Percentiles rank a stretch among this genome's conserved stretches.
phyloP scores from a whole-genome alignment of 345 rosid genomes.

The Turnera subulata region DNA sequence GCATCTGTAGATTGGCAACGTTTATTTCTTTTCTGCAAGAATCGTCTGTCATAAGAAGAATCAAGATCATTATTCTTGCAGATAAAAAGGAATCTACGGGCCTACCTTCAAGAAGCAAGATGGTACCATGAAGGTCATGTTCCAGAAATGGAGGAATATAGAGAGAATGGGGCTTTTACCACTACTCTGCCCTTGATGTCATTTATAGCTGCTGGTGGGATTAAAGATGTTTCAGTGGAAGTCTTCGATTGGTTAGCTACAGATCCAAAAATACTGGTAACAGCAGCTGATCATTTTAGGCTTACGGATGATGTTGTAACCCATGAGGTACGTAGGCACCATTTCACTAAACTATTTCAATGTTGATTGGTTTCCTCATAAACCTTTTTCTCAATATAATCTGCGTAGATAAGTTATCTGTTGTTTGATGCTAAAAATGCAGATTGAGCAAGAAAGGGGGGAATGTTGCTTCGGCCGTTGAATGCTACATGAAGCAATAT shows the following conservation, averaged over 20 bases:
- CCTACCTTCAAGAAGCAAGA: not conserved
- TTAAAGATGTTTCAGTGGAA: conserved; percentile 20
- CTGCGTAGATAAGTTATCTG: too few species aligned
- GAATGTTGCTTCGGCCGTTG: conserved; percentile 8
- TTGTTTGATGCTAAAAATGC: not conserved
- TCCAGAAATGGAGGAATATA: conserved; percentile 20
- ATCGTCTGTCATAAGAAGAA: not conserved
- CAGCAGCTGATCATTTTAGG: conserved; percentile 7
- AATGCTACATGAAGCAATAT: conserved; percentile 18
- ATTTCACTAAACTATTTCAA: too few species aligned
- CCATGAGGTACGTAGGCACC: conserved; percentile 6
- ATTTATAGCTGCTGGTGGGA: conserved; percentile 5
- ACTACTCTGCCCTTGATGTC: not conserved
- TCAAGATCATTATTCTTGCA: not conserved
- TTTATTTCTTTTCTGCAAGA: too few species aligned
- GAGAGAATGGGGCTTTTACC: not conserved
- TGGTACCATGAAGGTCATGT: not conserved
- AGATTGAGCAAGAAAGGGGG: conserved; percentile 12
- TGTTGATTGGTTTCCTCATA: too few species aligned
- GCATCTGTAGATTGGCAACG: too few species aligned
- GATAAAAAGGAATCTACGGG: not conserved
- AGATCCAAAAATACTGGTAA: conserved; percentile 9
- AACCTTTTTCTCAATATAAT: too few species aligned
- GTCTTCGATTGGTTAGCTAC: conserved; percentile 18
- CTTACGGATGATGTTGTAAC: conserved; percentile 27